A percentile compares a stretch with the other conserved stretches of the same genome.
phyloP scores from a whole-genome alignment of 345 rosid genomes.

The Brassica cretica region DNA sequence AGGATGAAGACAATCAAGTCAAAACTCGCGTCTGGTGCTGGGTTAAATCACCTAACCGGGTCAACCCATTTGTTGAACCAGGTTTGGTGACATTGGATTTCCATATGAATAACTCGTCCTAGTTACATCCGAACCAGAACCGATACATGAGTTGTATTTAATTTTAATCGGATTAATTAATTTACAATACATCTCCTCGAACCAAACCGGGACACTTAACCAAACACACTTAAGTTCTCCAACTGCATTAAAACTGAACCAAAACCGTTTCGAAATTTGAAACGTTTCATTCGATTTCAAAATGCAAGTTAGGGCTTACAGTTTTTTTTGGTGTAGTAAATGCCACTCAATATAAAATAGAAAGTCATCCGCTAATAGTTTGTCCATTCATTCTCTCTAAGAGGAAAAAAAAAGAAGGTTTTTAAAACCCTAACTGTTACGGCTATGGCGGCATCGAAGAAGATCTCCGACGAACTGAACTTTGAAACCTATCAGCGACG shows the following conservation, averaged over 20 bases:
- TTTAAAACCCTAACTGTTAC: not conserved
- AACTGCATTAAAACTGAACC: not conserved
- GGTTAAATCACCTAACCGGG: not conserved
- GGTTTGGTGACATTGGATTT: not conserved
- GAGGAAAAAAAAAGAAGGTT: not conserved
- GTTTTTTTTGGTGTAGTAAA: no score
- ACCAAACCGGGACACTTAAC: not conserved
- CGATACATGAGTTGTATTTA: not conserved
- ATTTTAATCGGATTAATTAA: not conserved
- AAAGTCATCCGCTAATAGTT: not conserved
- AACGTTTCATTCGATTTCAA: not conserved
- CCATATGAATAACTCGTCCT: not conserved
- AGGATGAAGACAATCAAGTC: not conserved
- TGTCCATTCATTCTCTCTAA: slow-evolving; percentile 1
- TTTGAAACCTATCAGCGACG: not conserved
- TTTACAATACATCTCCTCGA: not conserved
- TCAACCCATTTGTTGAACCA: not conserved
- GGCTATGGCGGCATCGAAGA: not conserved
- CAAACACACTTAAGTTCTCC: not conserved
- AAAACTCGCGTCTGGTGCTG: not conserved
- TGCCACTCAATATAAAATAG: not conserved
- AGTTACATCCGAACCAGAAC: not conserved
- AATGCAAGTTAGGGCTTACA: not conserved
- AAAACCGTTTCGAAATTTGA: not conserved
- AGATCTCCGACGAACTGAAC: not conserved